phyloP scores from a whole-genome alignment of 768 basidiomycete genomes.

The Leucocoprinus sp. region DNA sequence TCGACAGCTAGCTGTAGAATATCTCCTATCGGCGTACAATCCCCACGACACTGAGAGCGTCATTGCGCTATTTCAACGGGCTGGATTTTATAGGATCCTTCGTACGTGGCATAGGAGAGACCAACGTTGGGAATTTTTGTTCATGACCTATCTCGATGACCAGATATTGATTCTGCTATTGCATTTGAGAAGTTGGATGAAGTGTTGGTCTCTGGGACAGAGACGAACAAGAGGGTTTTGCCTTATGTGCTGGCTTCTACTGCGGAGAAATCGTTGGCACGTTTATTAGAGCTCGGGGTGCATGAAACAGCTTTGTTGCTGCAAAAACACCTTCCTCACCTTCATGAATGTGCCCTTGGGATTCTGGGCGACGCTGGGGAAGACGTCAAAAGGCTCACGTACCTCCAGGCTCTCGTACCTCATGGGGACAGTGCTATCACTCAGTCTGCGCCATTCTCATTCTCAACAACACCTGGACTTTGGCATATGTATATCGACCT shows the following conservation, averaged over 20 bases:
- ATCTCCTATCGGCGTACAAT: constrained; percentile 83
- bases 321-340: constrained; percentile 54
- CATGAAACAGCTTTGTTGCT: constrained; percentile 63
- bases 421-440: constrained; percentile 29
- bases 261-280: constrained; percentile 52
- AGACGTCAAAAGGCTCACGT: constrained; percentile 57
- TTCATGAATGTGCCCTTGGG: constrained; percentile 59
- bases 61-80: constrained; percentile 60
- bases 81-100: constrained; percentile 89
- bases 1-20: constrained; percentile 91
- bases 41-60: constrained; percentile 72
- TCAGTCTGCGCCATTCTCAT: constrained; percentile 23
- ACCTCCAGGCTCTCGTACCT: constrained; percentile 65
- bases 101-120: constrained; percentile 75
- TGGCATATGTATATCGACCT: constrained; percentile 61
- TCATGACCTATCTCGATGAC: constrained; percentile 72
- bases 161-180: constrained; percentile 47
- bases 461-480: constrained; percentile 41
- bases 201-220: constrained; percentile 41
- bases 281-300: constrained; percentile 55
- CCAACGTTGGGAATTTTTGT: constrained; percentile 62
- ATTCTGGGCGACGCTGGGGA: constrained; percentile 31
- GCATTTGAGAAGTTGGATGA: constrained; percentile 62
- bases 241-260: constrained; percentile 48
- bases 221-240: constrained; percentile 39